These are phyloP conservation scores for Paraleonurus japonicus DNA, from an alignment of 257 asterid genomes.

Conservation along the genomic window DNA sequence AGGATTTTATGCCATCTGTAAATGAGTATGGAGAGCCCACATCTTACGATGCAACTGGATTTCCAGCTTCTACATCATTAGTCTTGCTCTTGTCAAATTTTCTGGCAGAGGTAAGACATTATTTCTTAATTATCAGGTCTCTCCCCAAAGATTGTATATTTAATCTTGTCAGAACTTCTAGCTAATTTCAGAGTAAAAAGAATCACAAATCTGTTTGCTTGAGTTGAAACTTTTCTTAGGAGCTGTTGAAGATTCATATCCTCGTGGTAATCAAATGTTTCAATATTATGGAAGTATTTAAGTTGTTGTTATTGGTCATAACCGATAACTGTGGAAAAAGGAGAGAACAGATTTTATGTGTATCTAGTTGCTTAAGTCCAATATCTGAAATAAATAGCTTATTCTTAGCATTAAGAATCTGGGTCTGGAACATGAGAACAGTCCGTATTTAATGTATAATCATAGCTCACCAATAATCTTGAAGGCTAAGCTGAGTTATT, in stretches of 20 bases:
- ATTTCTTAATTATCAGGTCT: background rate
- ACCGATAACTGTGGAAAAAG: background rate
- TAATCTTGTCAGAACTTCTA: background rate
- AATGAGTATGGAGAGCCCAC: conserved; percentile 80
- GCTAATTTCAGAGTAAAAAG: background rate
- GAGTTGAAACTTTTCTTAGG: background rate
- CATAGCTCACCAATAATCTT: background rate
- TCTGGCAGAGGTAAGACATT: conserved; percentile 58
- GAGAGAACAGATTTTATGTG: background rate
- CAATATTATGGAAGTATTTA: background rate
- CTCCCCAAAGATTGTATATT: background rate
- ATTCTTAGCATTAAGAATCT: background rate
- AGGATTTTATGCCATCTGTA: conserved; percentile 78
- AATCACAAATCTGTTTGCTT: background rate
- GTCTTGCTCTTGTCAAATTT: conserved; percentile 65
- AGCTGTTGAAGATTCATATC: conserved; percentile 10
- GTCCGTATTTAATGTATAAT: background rate
- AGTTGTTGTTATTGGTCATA: background rate
- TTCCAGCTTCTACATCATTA: conserved; percentile 80
- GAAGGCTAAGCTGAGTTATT: background rate
- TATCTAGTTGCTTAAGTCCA: background rate
- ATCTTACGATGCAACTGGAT: conserved; percentile 69
- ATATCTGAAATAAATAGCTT: background rate
- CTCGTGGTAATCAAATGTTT: background rate
- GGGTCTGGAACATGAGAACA: conserved; percentile 9